Conservation (phyloP, 805 yeast species). For the Hanseniaspora valbyensis region DNA sequence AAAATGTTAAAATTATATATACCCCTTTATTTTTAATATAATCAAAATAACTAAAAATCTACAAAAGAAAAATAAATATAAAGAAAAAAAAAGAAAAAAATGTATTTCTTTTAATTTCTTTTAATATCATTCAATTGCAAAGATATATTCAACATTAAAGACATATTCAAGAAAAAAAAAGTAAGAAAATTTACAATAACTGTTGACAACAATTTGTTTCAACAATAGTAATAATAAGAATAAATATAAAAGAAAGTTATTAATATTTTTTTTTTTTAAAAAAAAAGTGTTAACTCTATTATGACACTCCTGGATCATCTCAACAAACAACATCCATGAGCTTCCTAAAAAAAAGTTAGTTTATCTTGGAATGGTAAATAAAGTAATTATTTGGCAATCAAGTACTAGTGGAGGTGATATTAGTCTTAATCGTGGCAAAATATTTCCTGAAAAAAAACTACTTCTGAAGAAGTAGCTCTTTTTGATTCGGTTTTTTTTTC, state of each 20-base stretch:
- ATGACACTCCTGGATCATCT: conserved; percentile 16
- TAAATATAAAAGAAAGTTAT: background rate
- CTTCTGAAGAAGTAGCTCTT: conserved; percentile 12
- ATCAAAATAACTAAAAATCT: no score
- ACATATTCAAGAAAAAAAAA: no score
- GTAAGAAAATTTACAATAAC: background rate
- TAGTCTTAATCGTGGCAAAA: conserved; percentile 16
- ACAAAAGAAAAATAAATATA: no score
- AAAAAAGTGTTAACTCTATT: conserved; percentile 13
- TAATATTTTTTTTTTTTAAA: no score
- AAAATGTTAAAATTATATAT: no score
- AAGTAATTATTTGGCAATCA: conserved; percentile 15
- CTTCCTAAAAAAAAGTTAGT: conserved; percentile 16
- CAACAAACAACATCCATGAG: conserved; percentile 14
- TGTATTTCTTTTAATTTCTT: no score
- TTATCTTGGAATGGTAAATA: conserved; percentile 14
- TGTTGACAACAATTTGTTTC: no score
- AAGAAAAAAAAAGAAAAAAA: no score
- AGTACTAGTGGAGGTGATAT: conserved; percentile 15
- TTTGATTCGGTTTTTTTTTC: conserved; percentile 16
- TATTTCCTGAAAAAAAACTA: conserved; percentile 14
- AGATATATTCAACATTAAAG: no score
- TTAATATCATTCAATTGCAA: no score
- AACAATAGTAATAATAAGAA: no score
- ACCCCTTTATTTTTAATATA: no score